A percentile compares a stretch with the other conserved stretches of the same genome.
Conservation (phyloP, 1,139 yeast species). For the Yamadazyma triangularis region DNA sequence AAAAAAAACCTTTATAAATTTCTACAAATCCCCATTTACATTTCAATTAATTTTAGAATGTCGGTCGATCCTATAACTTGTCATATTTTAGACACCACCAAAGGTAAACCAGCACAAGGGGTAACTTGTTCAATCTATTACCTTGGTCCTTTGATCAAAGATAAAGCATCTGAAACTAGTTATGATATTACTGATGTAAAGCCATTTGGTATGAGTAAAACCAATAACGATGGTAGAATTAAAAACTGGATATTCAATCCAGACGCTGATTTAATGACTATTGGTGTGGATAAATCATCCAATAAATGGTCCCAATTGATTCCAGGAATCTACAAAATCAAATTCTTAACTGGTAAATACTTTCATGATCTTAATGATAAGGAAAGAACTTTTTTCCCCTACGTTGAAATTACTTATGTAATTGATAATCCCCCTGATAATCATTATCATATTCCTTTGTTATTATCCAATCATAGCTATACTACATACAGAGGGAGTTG, state of each 20-base stretch:
- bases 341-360: constrained; percentile 71
- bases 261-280: constrained; percentile 9
- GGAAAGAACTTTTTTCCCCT: constrained; percentile 68
- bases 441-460: constrained; percentile 84
- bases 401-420: constrained; percentile 70
- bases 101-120: constrained; percentile 71
- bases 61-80: constrained; percentile 67
- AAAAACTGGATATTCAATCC: constrained; percentile 60
- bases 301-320: constrained; percentile 37
- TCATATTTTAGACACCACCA: constrained; percentile 81
- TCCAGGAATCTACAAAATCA: constrained; percentile 68
- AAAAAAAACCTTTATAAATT: too few species aligned
- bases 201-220: constrained; percentile 60
- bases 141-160: constrained; percentile 22
- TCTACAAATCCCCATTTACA: too few species aligned
- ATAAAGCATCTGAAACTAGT: constrained; percentile 22
- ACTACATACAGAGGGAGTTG: constrained; percentile 84
- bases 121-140: constrained; percentile 59
- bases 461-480: constrained; percentile 78
- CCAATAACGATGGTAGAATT: constrained; percentile 78
- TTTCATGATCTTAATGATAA: constrained; percentile 33
- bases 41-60: too few species aligned
- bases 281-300: background rate
- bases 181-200: constrained; percentile 21
- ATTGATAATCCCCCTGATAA: constrained; percentile 63